Evolutionary conservation across 495 filamentous ascomycete genomes (phyloP).

Genomic region (Aspergillus incahuasiensis): DNA sequence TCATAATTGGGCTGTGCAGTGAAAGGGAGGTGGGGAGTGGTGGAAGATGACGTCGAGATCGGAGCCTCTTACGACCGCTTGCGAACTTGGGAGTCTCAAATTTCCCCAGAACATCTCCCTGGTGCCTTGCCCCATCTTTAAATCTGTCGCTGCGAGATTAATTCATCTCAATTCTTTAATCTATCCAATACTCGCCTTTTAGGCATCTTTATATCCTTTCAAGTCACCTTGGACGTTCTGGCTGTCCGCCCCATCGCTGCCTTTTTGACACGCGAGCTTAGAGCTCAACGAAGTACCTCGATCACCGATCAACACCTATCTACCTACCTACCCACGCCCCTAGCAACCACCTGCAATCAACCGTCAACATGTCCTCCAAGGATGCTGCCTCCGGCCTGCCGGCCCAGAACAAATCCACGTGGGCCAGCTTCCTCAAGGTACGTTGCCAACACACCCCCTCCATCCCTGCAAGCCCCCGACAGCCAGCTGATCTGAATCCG

Average conservation of each 20-base stretch:
- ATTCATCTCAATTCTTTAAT: not conserved
- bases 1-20: constrained; percentile 9
- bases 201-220: not conserved
- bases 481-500: not conserved
- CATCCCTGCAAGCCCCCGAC: not conserved
- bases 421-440: constrained; percentile 53
- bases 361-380: constrained; percentile 32
- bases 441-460: not conserved
- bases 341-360: not conserved
- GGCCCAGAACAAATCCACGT: constrained; percentile 45
- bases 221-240: not conserved
- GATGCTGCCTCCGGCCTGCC: constrained; percentile 34
- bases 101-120: constrained; percentile 8
- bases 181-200: not conserved
- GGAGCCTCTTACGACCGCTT: constrained; percentile 6
- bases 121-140: not conserved
- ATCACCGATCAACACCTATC: not conserved
- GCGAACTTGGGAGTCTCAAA: not conserved
- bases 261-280: not conserved
- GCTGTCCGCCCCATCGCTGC: not conserved
- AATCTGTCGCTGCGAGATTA: not conserved
- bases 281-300: not conserved
- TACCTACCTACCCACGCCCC: not conserved
- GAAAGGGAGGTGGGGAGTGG: not conserved
- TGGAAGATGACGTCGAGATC: constrained; percentile 14